Conservation (phyloP, 2,329 filamentous ascomycete genomes). For the Magnaporthiopsis poae region DNA sequence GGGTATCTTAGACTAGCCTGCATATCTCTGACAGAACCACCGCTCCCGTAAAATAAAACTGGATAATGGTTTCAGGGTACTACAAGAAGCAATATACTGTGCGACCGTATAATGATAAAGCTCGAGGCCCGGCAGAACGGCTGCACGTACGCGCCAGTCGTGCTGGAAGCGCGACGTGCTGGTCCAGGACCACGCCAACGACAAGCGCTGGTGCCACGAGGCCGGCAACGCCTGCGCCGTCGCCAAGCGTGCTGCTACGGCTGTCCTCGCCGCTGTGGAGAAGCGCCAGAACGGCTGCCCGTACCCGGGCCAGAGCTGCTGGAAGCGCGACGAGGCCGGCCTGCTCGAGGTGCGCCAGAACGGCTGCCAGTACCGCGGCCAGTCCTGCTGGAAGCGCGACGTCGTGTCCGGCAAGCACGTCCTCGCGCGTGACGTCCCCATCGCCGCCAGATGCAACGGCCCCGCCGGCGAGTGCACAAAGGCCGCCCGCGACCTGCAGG, state of each 20-base stretch:
- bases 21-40: too few relatives aligned
- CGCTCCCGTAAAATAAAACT: too few relatives aligned
- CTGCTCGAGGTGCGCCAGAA: slow-evolving; percentile 12
- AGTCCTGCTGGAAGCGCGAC: slow-evolving; percentile 27
- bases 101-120: too few relatives aligned
- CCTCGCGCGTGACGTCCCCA: background rate
- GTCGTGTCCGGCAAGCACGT: background rate
- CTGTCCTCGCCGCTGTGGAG: slow-evolving; percentile 10
- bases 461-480: slow-evolving; percentile 23
- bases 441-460: slow-evolving; percentile 22
- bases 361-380: slow-evolving; percentile 16
- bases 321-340: slow-evolving; percentile 19
- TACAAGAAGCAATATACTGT: too few relatives aligned
- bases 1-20: too few relatives aligned
- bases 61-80: too few relatives aligned
- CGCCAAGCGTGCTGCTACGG: slow-evolving; percentile 7
- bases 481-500: slow-evolving; percentile 27
- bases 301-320: slow-evolving; percentile 25
- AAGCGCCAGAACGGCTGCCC: slow-evolving; percentile 13
- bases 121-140: too few relatives aligned
- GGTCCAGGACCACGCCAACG: background rate
- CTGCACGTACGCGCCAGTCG: slow-evolving; percentile 3
- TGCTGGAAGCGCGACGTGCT: slow-evolving; percentile 18
- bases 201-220: slow-evolving; percentile 8
- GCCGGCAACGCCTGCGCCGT: slow-evolving; percentile 5